Conservation (phyloP, 306 rosid species). For the Inga oerstediana region DNA sequence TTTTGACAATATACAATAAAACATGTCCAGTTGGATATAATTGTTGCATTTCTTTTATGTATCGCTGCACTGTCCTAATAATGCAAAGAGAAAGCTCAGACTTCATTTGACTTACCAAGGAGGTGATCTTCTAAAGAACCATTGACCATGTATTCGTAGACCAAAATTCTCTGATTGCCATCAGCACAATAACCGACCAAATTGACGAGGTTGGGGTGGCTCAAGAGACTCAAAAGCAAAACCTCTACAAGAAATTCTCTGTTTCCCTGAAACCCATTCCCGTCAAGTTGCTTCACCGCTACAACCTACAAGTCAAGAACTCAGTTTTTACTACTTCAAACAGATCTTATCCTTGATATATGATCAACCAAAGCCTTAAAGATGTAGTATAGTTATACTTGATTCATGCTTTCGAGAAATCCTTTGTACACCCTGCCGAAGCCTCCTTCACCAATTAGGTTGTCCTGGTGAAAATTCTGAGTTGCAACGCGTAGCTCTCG, state of each 20-base stretch:
- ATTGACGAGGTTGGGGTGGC: slow-evolving; percentile 81
- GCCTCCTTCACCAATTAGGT: slow-evolving; percentile 93
- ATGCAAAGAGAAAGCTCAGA: too few species aligned
- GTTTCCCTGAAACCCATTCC: slow-evolving; percentile 94
- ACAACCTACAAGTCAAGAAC: slow-evolving; percentile 53
- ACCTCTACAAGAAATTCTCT: slow-evolving; percentile 93
- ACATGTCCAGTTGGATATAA: too few species aligned
- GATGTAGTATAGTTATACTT: slow-evolving; percentile 46
- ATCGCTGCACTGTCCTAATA: too few species aligned
- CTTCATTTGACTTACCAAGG: slow-evolving; percentile 60
- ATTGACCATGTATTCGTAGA: slow-evolving; percentile 78
- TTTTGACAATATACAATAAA: too few species aligned
- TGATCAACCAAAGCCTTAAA: background rate
- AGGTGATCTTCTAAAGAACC: slow-evolving; percentile 96
- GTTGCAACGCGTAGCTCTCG: slow-evolving; percentile 75
- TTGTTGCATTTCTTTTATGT: too few species aligned
- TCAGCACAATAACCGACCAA: slow-evolving; percentile 90
- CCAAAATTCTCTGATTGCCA: slow-evolving; percentile 81
- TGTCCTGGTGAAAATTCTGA: slow-evolving; percentile 58
- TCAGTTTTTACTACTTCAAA: background rate
- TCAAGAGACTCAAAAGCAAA: slow-evolving; percentile 85
- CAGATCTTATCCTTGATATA: background rate
- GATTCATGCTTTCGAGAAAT: slow-evolving; percentile 44
- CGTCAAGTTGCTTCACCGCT: slow-evolving; percentile 78
- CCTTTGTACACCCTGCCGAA: slow-evolving; percentile 92